Conservation (phyloP, 768 basidiomycete genomes). For the Rickenella mellea region DNA sequence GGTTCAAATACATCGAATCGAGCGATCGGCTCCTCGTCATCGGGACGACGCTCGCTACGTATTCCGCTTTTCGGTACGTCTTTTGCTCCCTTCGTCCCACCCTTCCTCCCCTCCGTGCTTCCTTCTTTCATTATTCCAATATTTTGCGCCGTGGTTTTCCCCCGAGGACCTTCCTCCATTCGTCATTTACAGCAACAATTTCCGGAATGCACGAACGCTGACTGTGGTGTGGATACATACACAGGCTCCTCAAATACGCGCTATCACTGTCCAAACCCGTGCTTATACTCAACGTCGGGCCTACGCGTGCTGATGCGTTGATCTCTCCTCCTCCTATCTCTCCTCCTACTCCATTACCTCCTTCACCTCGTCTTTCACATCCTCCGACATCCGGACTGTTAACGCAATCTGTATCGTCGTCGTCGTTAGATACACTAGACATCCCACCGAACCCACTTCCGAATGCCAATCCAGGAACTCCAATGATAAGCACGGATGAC, state of each 20-base stretch:
- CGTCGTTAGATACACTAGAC: too few relatives aligned
- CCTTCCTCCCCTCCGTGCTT: not conserved
- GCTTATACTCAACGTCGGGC: slow-evolving; percentile 79
- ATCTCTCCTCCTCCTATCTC: not conserved
- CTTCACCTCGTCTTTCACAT: too few relatives aligned
- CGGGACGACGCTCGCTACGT: slow-evolving; percentile 90
- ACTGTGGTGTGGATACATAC: not conserved
- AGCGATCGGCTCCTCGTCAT: slow-evolving; percentile 67
- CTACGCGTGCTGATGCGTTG: slow-evolving; percentile 68
- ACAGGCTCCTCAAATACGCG: slow-evolving; percentile 73
- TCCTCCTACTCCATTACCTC: too few relatives aligned
- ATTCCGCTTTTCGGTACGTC: slow-evolving; percentile 75
- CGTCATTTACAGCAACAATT: too few relatives aligned
- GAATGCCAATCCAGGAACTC: too few relatives aligned
- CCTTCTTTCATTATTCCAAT: too few relatives aligned
- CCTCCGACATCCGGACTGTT: too few relatives aligned
- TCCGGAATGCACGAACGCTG: not conserved
- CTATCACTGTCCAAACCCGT: slow-evolving; percentile 67
- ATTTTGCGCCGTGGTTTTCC: too few relatives aligned
- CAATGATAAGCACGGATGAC: too few relatives aligned
- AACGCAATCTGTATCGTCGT: too few relatives aligned
- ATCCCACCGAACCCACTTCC: too few relatives aligned
- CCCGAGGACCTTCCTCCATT: too few relatives aligned
- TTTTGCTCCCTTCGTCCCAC: not conserved
- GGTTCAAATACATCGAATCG: slow-evolving; percentile 47